These are phyloP conservation scores for Beauveria scarabaeidicola DNA, from an alignment of 2,329 filamentous ascomycete genomes.

Conservation along the genomic window DNA sequence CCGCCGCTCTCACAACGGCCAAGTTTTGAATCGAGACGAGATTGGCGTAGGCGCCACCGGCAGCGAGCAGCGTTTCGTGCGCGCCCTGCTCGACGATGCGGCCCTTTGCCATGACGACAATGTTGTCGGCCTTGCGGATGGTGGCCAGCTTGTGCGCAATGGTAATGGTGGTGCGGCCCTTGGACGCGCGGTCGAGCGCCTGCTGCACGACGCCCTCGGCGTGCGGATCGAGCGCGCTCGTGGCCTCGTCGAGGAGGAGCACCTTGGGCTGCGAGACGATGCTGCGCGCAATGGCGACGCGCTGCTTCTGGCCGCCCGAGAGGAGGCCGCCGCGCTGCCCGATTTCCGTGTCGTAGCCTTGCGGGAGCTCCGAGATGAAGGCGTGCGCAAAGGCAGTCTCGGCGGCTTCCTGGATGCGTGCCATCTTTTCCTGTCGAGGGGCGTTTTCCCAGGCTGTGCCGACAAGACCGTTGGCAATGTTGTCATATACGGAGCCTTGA, in stretches of 20 bases:
- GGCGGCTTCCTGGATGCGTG: slow-evolving; percentile 37
- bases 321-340: slow-evolving; percentile 56
- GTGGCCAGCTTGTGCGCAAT: slow-evolving; percentile 51
- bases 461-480: slow-evolving; percentile 43
- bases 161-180: slow-evolving; percentile 51
- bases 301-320: slow-evolving; percentile 58
- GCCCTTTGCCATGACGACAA: slow-evolving; percentile 22
- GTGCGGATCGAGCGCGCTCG: slow-evolving; percentile 41
- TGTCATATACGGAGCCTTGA: slow-evolving; percentile 42
- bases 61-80: slow-evolving; percentile 41
- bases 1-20: slow-evolving; percentile 18
- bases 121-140: slow-evolving; percentile 24
- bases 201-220: slow-evolving; percentile 41
- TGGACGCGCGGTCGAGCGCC: slow-evolving; percentile 43
- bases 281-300: slow-evolving; percentile 56
- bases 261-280: slow-evolving; percentile 53
- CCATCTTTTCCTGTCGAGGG: slow-evolving; percentile 32
- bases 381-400: slow-evolving; percentile 41
- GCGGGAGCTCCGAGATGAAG: slow-evolving; percentile 39
- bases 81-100: slow-evolving; percentile 21
- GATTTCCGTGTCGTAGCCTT: slow-evolving; percentile 45
- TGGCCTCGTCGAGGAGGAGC: slow-evolving; percentile 59
- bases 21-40: slow-evolving; percentile 38
- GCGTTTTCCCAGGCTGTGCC: slow-evolving; percentile 30
- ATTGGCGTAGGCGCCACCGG: slow-evolving; percentile 39